Base-by-base conservation (phyloP, 257 asterid genomes). In the Galeopsis tetrahit region DNA sequence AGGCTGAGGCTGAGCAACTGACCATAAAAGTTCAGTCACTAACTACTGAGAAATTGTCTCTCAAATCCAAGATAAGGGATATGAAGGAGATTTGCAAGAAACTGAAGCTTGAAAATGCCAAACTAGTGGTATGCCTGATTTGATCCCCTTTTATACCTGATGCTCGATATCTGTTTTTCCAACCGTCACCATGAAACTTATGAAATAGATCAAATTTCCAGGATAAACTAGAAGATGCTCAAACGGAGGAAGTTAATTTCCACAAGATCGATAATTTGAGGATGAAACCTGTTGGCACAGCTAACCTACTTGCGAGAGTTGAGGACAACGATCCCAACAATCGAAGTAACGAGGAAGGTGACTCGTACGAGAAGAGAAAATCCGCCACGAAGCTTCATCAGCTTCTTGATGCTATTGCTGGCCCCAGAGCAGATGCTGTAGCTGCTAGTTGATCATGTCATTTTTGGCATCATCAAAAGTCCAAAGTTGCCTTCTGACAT, bases 1-100 rank as follows among this genome's bases (percentile, higher is more conserved):
- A 94, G 99, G 98, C 96, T 0, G 99, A 94, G 87, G 68, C 95
- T 2, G 99, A 82, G 80, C 95, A 94, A 78, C 84, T 94, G 57
- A 85, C 89, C 35, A 68, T 53, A 71, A 89, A 85, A 70, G 99
- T 94, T 64, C 89, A 84, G 66, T 60, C 82, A 7, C 81, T 94
- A 66, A 75, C 77, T 48, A 56, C 82, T 10, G 99, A 91, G 87
- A 94, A 91, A 61, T 31, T 76, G 75, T 71, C 84, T 7, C 92
- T 94, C 67, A 87, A 84, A 82, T 85, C 99, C 3, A 95, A 94
- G 85, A 75, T 90, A 2, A 73, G 65, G 28, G 85, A 83, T 63
- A 15, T 89, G 69, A 80, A 72, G 38, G 90, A 89, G 72, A 80
- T 69, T 76, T 82, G 90, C 2, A 82, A 81, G 78, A 85, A 78